Evolutionary conservation across 805 yeast species (phyloP).

Genomic region (Starmerella stigmatis): DNA sequence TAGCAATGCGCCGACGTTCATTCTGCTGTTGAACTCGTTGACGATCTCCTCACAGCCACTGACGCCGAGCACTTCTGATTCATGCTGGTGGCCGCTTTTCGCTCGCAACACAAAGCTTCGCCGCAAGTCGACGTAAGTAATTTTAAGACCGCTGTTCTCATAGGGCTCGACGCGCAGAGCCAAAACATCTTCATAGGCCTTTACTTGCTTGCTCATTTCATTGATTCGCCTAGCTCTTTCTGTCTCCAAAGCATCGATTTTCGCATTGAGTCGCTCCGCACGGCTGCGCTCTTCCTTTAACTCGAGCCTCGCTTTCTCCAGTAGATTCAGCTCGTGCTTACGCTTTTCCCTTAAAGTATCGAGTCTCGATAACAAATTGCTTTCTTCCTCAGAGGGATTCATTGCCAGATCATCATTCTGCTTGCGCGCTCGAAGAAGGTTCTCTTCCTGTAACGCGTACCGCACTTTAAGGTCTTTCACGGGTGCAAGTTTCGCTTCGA

Average conservation of each 20-base stretch:
- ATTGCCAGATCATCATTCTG: slow-evolving; percentile 3
- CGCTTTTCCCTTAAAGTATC: neutral
- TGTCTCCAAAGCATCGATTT: neutral
- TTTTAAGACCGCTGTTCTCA: neutral
- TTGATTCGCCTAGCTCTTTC: too few relatives aligned
- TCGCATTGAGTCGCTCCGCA: neutral
- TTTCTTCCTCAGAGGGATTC: neutral
- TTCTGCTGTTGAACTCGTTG: neutral
- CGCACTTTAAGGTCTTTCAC: neutral
- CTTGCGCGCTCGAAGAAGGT: neutral
- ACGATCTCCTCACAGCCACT: slow-evolving; percentile 1
- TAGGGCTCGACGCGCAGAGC: neutral
- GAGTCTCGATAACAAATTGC: neutral
- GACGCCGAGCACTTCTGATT: neutral
- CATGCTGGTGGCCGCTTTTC: neutral
- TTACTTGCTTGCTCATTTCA: neutral
- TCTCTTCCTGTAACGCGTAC: neutral
- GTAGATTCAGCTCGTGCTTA: neutral
- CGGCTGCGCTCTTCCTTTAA: neutral
- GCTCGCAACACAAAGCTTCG: slow-evolving; percentile 1
- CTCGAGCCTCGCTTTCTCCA: neutral
- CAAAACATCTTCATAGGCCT: neutral
- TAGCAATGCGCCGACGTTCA: slow-evolving; percentile 3
- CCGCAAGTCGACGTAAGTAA: neutral
- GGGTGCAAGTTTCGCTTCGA: slow-evolving; percentile 2